phyloP scores from a whole-genome alignment of 2,329 filamentous ascomycete species.

The Phoma herbarum region DNA sequence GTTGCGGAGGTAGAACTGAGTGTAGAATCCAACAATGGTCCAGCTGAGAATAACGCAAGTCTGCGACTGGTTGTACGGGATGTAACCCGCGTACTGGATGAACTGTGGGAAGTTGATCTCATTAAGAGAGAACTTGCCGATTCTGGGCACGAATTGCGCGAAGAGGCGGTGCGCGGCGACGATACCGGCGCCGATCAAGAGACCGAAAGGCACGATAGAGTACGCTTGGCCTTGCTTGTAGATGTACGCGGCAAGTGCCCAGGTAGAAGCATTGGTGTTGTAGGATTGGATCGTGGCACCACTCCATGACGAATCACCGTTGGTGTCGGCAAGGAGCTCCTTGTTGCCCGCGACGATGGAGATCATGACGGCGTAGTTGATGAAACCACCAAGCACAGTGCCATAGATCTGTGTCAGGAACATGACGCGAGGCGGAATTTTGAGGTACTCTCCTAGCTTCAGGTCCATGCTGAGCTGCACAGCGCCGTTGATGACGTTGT shows the following conservation, averaged over 20 bases:
- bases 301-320: constrained; percentile 26
- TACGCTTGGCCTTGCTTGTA: constrained; percentile 26
- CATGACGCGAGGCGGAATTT: constrained; percentile 29
- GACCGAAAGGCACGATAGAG: constrained; percentile 25
- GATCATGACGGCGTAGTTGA: constrained; percentile 30
- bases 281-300: constrained; percentile 27
- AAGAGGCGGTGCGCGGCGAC: constrained; percentile 23
- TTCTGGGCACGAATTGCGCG: constrained; percentile 22
- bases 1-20: constrained; percentile 28
- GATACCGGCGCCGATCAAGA: constrained; percentile 24
- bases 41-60: constrained; percentile 27
- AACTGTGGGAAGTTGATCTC: constrained; percentile 30
- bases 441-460: constrained; percentile 28
- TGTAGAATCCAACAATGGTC: constrained; percentile 26
- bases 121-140: constrained; percentile 23
- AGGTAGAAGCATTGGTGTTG: constrained; percentile 29
- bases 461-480: constrained; percentile 27
- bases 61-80: constrained; percentile 27
- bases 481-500: constrained; percentile 24
- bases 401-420: constrained; percentile 28
- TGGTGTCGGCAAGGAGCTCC: constrained; percentile 23
- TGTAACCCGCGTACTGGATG: constrained; percentile 27
- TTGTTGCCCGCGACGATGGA: constrained; percentile 25
- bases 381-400: constrained; percentile 26
- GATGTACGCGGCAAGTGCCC: constrained; percentile 26